These are phyloP conservation scores for Trichoderma citrinoviride DNA, from an alignment of 2,329 filamentous ascomycete genomes.

Conservation along the genomic window DNA sequence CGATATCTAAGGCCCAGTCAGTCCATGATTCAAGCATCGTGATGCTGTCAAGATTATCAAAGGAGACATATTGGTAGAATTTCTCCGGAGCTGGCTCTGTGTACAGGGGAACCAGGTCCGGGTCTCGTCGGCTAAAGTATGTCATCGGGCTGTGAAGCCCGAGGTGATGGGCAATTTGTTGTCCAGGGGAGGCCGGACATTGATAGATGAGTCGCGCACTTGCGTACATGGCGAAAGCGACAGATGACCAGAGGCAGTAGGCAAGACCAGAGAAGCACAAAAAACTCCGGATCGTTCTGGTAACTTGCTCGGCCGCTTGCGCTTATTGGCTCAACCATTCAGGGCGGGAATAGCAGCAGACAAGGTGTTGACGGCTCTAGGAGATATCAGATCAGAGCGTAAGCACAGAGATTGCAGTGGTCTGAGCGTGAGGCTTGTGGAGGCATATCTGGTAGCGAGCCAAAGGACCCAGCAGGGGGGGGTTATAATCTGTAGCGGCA, in stretches of 20 bases:
- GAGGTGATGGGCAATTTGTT: not conserved
- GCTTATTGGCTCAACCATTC: not conserved
- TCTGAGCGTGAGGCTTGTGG: slow-evolving; percentile 16
- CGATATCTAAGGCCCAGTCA: not conserved
- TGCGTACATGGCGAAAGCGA: not conserved
- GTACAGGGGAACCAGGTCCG: not conserved
- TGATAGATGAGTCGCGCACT: not conserved
- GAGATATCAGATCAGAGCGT: slow-evolving; percentile 18
- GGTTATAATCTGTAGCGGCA: not conserved
- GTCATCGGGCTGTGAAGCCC: not conserved
- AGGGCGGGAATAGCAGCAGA: not conserved
- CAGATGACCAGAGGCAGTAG: not conserved
- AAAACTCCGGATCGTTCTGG: not conserved
- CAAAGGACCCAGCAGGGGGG: not conserved
- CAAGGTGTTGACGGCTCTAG: not conserved
- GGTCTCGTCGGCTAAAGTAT: not conserved
- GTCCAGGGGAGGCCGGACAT: not conserved
- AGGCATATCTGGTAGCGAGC: not conserved
- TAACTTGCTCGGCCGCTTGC: not conserved
- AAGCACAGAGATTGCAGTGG: slow-evolving; percentile 20
- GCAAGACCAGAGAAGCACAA: not conserved
- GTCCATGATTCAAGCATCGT: slow-evolving; percentile 5
- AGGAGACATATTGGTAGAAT: not conserved
- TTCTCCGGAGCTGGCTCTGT: not conserved
- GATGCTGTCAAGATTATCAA: not conserved